Base-by-base conservation (phyloP, 2,329 filamentous ascomycete species). In the Moelleriella libera region DNA sequence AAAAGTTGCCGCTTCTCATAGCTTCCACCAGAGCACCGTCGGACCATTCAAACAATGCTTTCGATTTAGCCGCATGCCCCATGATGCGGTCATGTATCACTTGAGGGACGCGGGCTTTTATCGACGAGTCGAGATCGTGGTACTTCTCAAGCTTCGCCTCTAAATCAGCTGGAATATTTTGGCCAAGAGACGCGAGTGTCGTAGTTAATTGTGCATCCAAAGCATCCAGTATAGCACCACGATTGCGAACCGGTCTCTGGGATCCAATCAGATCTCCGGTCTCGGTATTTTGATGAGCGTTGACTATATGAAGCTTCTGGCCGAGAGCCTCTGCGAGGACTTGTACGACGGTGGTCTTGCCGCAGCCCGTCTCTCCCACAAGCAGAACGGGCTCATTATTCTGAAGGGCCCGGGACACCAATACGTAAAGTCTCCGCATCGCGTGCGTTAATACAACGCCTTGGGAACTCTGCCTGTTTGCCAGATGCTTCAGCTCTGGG, bases 281-380 rank as follows among this genome's bases (percentile, higher is more conserved):
- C 63, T 99, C 94, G 0, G 92, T 89, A 54, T 98, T 99, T 55
- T 97, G 90, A 64, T 99, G 94, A 3, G 94, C 92, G 60, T 98
- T 99, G 58, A 98, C 83, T 55, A 90, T 92, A 54, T 89, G 82
- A 40, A 99, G 69, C 52, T 85, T 71, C 57, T 83, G 88, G 12
- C 73, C 70, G 52, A 87, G 75, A 4, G 86, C 83, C 58, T 94
- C 84, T 3, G 92, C 88, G 47, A 97, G 75, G 60, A 95, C 76
- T 62, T 99, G 92, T 55, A 88, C 94, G 6, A 98, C 85, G 2
- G 90, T 96, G 0, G 92, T 99, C 68, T 99, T 99, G 51, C 94
- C 92, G 58, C 90, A 97, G 5, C 92, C 92, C 14, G 92, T 99
- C 62, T 98, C 94, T 51, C 92, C 92, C 10, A 99, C 88, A 5